Conservation (phyloP, 495 filamentous ascomycete genomes). For the Terfezia claveryi region DNA sequence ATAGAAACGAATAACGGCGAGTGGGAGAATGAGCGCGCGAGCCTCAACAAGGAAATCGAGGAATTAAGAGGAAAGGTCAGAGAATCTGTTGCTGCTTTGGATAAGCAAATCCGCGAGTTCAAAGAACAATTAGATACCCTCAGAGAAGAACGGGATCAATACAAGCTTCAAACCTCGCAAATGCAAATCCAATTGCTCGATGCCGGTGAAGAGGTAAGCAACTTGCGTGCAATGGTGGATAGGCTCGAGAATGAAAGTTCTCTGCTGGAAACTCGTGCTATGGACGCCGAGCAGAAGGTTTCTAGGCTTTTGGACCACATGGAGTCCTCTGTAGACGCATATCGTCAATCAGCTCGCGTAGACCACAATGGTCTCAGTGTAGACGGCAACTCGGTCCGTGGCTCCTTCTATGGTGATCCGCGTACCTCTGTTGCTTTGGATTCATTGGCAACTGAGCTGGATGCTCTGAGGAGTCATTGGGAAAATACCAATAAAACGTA, state of each 20-base stretch:
- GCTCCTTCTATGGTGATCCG: conserved; percentile 31
- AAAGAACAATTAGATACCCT: conserved; percentile 41
- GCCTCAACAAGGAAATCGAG: conserved; percentile 42
- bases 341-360: conserved; percentile 35
- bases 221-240: conserved; percentile 46
- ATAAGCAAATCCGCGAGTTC: conserved; percentile 44
- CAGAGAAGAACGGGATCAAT: conserved; percentile 44
- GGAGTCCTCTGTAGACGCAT: conserved; percentile 78
- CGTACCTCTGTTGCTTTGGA: conserved; percentile 75
- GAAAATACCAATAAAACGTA: conserved; percentile 90
- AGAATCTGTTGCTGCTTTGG: conserved; percentile 40
- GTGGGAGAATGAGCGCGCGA: conserved; percentile 59
- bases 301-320: conserved; percentile 84
- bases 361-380: conserved; percentile 11
- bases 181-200: conserved; percentile 35
- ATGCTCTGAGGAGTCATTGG: conserved; percentile 74
- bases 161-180: conserved; percentile 33
- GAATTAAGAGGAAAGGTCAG: conserved; percentile 44
- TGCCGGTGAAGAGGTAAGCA: conserved; percentile 24
- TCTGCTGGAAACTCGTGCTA: conserved; percentile 54
- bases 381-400: conserved; percentile 37
- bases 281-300: conserved; percentile 82
- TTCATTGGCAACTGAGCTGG: conserved; percentile 74
- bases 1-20: conserved; percentile 21
- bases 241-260: conserved; percentile 62